Conservation (phyloP, 202 grass and related monocot species). For the Alloteropsis angusta region DNA sequence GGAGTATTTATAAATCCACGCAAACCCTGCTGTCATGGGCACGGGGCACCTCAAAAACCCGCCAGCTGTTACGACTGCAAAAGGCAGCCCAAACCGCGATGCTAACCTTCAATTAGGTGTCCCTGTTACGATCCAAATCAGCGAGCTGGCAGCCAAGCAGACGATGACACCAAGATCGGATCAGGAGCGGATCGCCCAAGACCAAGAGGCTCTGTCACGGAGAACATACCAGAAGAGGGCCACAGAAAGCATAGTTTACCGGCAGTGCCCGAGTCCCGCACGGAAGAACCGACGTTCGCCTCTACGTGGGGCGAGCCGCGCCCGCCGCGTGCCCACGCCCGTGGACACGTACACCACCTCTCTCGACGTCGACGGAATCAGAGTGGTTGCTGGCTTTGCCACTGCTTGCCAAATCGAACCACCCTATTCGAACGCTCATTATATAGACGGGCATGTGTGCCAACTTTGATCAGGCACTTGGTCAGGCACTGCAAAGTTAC, state of each 20-base stretch:
- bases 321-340: not conserved
- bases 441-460: not conserved
- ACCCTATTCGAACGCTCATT: not conserved
- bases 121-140: not conserved
- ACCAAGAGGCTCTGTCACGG: not conserved
- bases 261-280: not conserved
- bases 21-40: too few species aligned
- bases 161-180: not conserved
- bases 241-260: not conserved
- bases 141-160: not conserved
- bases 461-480: not conserved
- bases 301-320: not conserved
- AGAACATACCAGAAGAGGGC: constrained; percentile 10
- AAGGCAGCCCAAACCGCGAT: not conserved
- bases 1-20: too few species aligned
- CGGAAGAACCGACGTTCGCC: not conserved
- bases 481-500: not conserved
- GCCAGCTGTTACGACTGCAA: not conserved
- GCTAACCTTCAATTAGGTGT: too few species aligned
- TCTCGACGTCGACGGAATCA: not conserved
- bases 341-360: not conserved
- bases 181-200: not conserved
- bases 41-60: too few species aligned
- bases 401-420: not conserved
- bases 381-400: not conserved